Percentiles rank a stretch among this genome's conserved stretches.
These are phyloP conservation scores for Sporothrix pseudoabietina DNA, from an alignment of 2,329 filamentous ascomycete species.

Conservation along the genomic window DNA sequence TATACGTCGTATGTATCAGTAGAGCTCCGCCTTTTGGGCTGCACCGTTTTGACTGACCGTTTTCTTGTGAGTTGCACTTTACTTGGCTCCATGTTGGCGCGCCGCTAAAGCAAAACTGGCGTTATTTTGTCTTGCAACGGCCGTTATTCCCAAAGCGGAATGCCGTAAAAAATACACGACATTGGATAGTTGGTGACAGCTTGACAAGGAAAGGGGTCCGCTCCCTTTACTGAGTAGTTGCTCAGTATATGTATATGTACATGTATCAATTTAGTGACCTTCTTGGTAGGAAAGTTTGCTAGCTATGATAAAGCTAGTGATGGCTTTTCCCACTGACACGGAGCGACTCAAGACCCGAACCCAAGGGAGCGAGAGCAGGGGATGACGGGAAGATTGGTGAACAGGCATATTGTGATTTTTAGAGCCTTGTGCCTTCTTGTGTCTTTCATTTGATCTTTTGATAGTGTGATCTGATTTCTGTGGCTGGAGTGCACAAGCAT, in stretches of 20 bases:
- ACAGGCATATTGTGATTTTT: neutral
- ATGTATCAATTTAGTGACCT: slow-evolving; percentile 9
- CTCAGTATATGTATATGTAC: too few relatives aligned
- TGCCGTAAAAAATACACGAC: slow-evolving; percentile 10
- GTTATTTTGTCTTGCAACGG: slow-evolving; percentile 11
- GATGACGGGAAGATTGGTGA: neutral
- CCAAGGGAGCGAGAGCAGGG: neutral
- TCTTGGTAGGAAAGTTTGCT: neutral
- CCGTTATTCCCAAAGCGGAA: slow-evolving; percentile 24
- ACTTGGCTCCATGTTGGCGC: neutral
- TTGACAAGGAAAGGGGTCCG: neutral
- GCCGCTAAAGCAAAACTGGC: neutral
- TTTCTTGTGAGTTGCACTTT: neutral
- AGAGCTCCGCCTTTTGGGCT: neutral
- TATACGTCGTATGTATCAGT: neutral
- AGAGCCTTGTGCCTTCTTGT: neutral
- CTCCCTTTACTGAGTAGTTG: neutral
- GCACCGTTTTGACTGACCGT: neutral
- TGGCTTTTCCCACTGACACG: neutral
- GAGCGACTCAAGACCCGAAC: slow-evolving; percentile 6
- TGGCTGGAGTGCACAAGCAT: neutral
- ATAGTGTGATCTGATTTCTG: neutral
- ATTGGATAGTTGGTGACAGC: neutral
- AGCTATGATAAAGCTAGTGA: neutral
- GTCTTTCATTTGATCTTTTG: neutral